Conservation (phyloP, 2,329 filamentous ascomycete species). For the Cercospora sesami region DNA sequence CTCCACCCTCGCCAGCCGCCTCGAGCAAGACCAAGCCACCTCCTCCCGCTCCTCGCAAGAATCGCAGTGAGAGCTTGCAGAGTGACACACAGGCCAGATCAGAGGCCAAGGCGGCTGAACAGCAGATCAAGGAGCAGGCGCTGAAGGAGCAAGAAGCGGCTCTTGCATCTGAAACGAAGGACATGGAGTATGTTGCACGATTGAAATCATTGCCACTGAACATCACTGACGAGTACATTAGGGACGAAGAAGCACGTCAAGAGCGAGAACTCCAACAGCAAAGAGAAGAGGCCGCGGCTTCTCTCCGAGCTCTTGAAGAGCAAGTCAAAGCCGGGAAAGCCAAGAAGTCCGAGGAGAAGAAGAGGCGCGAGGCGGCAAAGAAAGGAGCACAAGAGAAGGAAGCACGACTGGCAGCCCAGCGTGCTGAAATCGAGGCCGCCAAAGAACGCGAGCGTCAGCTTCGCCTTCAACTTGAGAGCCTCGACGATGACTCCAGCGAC, state of each 20-base stretch:
- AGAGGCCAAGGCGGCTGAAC: constrained; percentile 62
- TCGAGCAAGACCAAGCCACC: constrained; percentile 46
- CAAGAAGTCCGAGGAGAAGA: constrained; percentile 95
- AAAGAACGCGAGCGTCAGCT: constrained; percentile 87
- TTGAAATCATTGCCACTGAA: neutral
- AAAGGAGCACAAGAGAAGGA: constrained; percentile 89
- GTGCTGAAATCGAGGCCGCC: constrained; percentile 88
- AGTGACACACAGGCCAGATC: constrained; percentile 59
- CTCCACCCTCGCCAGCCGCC: constrained; percentile 57
- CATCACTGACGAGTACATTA: constrained; percentile 46
- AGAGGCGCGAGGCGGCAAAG: constrained; percentile 81
- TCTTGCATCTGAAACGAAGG: constrained; percentile 70
- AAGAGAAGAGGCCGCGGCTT: constrained; percentile 75
- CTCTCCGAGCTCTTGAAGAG: constrained; percentile 85
- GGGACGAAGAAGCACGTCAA: constrained; percentile 70
- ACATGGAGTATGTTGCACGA: constrained; percentile 72
- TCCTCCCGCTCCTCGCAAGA: constrained; percentile 74
- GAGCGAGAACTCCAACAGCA: constrained; percentile 80
- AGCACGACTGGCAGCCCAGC: constrained; percentile 75
- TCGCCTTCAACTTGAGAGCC: constrained; percentile 79
- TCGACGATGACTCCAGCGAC: constrained; percentile 74
- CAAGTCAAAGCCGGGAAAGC: constrained; percentile 91
- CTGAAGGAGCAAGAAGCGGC: constrained; percentile 70
- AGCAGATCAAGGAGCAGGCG: constrained; percentile 54
- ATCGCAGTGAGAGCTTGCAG: constrained; percentile 55